Percentiles rank a stretch among this genome's conserved stretches.
These are phyloP conservation scores for Solanum sitiens DNA, from an alignment of 257 asterid genomes.

Conservation along the genomic window DNA sequence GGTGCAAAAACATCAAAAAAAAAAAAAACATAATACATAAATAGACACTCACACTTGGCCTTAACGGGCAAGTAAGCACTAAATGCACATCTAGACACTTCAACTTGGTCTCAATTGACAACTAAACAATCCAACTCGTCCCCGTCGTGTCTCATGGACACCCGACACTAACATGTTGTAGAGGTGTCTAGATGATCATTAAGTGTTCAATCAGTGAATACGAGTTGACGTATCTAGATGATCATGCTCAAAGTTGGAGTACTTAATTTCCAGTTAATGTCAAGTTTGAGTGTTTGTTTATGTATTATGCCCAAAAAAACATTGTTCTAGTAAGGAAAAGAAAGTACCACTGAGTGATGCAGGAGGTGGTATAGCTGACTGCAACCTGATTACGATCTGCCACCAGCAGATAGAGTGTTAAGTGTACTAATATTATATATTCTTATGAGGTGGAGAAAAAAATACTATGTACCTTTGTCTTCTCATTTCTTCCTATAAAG, in stretches of 20 bases:
- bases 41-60: neutral
- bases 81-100: neutral
- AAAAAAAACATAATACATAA: neutral
- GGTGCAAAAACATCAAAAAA: neutral
- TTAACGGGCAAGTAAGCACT: neutral
- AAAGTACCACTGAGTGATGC: neutral
- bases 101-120: neutral
- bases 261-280: neutral
- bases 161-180: neutral
- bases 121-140: neutral
- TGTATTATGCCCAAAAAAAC: neutral
- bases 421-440: neutral
- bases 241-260: neutral
- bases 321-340: neutral
- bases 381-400: conserved; percentile 16
- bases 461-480: conserved; percentile 14
- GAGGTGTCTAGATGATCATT: neutral
- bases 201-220: neutral
- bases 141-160: neutral
- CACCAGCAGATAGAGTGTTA: neutral
- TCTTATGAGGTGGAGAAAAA: neutral
- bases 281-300: neutral
- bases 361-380: neutral
- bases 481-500: conserved; percentile 25
- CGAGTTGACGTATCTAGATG: neutral